Evolutionary conservation across 164 flowering plant genomes (phyloP).

Genomic region (Annona squamosa): DNA sequence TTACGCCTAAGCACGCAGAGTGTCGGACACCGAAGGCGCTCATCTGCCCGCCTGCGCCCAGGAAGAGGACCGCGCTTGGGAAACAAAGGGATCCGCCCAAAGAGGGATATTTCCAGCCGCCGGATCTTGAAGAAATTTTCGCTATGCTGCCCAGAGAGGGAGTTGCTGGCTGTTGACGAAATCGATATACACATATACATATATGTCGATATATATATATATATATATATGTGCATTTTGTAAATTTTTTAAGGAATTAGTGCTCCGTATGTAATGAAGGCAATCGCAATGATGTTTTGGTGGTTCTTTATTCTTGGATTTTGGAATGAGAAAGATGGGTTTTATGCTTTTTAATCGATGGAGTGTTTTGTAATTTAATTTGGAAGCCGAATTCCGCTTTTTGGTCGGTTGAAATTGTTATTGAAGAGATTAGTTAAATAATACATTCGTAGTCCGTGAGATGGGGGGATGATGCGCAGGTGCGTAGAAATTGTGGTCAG

Average conservation of each 20-base stretch:
- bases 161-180: neutral
- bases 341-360: too few species aligned
- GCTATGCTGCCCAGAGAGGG: neutral
- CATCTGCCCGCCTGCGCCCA: constrained; percentile 34
- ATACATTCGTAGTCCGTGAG: too few species aligned
- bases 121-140: constrained; percentile 33
- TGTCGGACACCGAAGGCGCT: constrained; percentile 22
- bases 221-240: too few species aligned
- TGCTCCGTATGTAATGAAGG: neutral
- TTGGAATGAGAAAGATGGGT: neutral
- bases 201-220: too few species aligned
- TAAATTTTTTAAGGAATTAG: neutral
- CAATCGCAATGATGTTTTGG: neutral
- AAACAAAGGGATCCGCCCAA: constrained; percentile 32
- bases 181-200: neutral
- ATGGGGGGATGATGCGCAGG: too few species aligned
- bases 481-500: too few species aligned
- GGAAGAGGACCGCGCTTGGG: constrained; percentile 18
- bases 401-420: too few species aligned
- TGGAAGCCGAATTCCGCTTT: too few species aligned
- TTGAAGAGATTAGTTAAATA: too few species aligned
- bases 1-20: constrained; percentile 33
- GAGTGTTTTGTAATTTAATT: too few species aligned
- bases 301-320: neutral
- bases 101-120: constrained; percentile 47